Evolutionary conservation across 1,139 yeast genomes (phyloP), one percentile per base, ranked within the genome.

Genomic region (Pneumocystis jirovecii): DNA sequence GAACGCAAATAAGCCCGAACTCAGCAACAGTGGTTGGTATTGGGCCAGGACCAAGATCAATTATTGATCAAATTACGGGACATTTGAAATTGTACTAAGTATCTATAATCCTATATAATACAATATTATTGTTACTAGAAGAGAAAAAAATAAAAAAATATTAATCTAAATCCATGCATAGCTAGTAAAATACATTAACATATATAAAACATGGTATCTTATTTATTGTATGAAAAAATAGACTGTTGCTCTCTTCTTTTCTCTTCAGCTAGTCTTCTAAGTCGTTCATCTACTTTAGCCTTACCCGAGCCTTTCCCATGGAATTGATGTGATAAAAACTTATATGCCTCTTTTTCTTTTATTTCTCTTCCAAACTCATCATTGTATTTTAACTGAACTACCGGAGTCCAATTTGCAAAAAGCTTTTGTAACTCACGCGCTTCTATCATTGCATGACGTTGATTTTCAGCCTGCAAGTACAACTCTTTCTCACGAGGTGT

Each of bases 1-100:
- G 97, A 72, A 95, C 98, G 0, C 97, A 93, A 74, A 85, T 93
- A 64, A 96, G 90, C 12, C 87, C 96, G 5, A 97, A 97, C 0
- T 85, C 95, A 69, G 95, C 96, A 2, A 93, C 98, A 0, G 97
- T 95, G 0, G 77, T 93, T 39, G 98, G 97, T 0, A 75, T 93
- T 42, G 98, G 99, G 0, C 99, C 99, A 0, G 98, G 96, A 17
- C 97, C 97, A n/a, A 88, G 87, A 71, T 73, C 81, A 0, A 84
- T 85, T 0, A 75, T 93, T 66, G 96, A 93, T 73, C 83, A 85
- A 72, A 84, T 93, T 65, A 90, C 97, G 0, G 86, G 89, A 10
- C 85, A 81, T 44, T 79, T 93, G 71, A 88, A 87, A 74, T 78
- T 93, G 68, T 89, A 87, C 72, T 91, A 76, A 57, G 37, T 31